Evolutionary conservation across 192 early-diverging fungal species (phyloP).

Genomic region (Tieghemiomyces parasiticus): DNA sequence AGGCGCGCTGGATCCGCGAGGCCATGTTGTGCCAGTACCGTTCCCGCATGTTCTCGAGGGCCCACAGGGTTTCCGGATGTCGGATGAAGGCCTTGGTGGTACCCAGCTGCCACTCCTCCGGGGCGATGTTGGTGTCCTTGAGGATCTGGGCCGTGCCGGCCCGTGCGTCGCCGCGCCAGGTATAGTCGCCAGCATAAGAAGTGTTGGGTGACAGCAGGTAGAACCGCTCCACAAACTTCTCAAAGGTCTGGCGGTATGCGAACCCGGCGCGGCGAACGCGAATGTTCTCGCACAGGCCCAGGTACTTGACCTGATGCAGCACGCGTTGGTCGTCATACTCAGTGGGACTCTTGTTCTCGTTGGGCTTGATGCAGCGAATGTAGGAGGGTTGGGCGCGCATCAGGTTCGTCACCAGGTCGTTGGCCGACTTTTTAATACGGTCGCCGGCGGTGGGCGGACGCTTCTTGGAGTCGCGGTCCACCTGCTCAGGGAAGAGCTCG

Average conservation of each 20-base stretch:
- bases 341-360: constrained; percentile 79
- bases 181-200: constrained; percentile 68
- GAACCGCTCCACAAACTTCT: constrained; percentile 66
- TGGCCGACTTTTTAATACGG: constrained; percentile 78
- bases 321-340: constrained; percentile 88
- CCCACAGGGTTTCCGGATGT: constrained; percentile 82
- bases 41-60: constrained; percentile 83
- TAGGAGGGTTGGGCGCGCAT: constrained; percentile 94
- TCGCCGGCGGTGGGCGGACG: constrained; percentile 95
- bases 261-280: constrained; percentile 94
- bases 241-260: constrained; percentile 89
- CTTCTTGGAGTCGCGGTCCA: constrained; percentile 80
- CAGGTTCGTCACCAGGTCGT: constrained; percentile 82
- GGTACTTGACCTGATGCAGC: constrained; percentile 92
- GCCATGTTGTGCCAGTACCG: constrained; percentile 96
- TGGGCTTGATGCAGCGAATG: constrained; percentile 96
- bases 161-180: constrained; percentile 62
- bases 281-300: constrained; percentile 95
- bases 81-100: constrained; percentile 91
- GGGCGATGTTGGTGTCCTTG: constrained; percentile 64
- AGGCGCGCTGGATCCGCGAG: constrained; percentile 79
- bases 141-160: constrained; percentile 69
- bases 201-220: constrained; percentile 59
- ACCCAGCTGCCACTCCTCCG: constrained; percentile 92
- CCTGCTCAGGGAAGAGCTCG: constrained; percentile 76